Conservation (phyloP, 2,329 filamentous ascomycete species). For the Kalmusia sp. region DNA sequence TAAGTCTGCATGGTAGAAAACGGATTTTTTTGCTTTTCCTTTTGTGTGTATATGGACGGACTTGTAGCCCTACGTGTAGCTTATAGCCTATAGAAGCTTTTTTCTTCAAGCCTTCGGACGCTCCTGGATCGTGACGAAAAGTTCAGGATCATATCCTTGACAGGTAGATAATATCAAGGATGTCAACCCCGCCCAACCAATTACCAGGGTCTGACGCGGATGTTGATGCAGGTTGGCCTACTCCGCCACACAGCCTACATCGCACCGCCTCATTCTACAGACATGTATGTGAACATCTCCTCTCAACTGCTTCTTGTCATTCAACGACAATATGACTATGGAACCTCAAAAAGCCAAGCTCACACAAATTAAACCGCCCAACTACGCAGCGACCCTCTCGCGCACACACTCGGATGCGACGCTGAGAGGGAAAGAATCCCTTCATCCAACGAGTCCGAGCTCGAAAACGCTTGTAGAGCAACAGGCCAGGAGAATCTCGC, state of each 20-base stretch:
- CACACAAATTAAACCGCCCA: not conserved
- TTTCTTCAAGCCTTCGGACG: not conserved
- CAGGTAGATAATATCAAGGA: too few relatives aligned
- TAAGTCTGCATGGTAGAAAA: not conserved
- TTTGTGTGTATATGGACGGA: slow-evolving; percentile 14
- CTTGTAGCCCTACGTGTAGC: slow-evolving; percentile 18
- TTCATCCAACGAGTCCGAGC: not conserved
- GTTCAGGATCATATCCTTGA: not conserved
- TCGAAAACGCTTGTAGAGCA: not conserved
- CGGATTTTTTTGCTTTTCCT: slow-evolving; percentile 1
- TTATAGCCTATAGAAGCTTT: slow-evolving; percentile 18
- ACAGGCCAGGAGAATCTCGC: not conserved
- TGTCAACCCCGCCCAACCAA: too few relatives aligned
- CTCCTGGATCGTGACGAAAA: not conserved
- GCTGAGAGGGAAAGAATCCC: not conserved
- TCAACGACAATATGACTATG: not conserved
- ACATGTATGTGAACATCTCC: not conserved
- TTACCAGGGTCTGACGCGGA: too few relatives aligned
- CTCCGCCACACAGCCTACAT: too few relatives aligned
- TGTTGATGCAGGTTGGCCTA: too few relatives aligned
- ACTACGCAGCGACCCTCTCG: not conserved
- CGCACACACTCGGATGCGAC: not conserved
- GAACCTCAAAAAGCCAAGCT: not conserved
- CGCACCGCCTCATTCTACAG: too few relatives aligned
- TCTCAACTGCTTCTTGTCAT: not conserved